Conservation (phyloP, 352 stramenopile species). For the Detonula confervacea region DNA sequence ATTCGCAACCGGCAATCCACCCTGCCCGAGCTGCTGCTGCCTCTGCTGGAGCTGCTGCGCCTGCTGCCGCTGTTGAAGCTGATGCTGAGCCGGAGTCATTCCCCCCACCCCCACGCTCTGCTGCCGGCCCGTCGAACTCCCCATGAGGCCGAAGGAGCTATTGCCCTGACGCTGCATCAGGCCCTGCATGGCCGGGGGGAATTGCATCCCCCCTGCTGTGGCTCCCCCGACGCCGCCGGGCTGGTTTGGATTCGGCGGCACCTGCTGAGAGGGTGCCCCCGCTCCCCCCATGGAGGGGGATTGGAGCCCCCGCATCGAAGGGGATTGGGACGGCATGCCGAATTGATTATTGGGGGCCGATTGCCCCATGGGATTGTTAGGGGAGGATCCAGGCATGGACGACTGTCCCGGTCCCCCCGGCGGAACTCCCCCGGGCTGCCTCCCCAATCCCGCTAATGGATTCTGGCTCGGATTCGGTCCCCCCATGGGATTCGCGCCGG, state of each 20-base stretch:
- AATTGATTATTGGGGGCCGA: not conserved
- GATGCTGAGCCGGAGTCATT: conserved; percentile 26
- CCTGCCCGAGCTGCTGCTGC: too few relatives aligned
- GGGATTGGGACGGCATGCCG: not conserved
- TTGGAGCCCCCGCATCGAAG: not conserved
- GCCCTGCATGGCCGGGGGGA: conserved; percentile 1
- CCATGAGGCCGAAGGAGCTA: not conserved
- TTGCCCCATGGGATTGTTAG: conserved; percentile 5
- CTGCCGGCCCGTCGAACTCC: not conserved
- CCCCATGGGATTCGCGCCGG: not conserved
- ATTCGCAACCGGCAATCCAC: too few relatives aligned
- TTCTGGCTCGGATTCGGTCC: too few relatives aligned
- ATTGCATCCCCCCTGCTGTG: not conserved
- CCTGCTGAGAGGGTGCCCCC: not conserved
- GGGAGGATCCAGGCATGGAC: not conserved
- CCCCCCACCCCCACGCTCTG: conserved; percentile 14
- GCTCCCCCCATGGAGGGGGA: conserved; percentile 1
- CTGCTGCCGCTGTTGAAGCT: conserved; percentile 24
- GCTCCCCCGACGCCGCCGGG: not conserved
- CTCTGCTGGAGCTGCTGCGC: conserved; percentile 15
- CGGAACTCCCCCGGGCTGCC: too few relatives aligned
- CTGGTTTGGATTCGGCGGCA: not conserved
- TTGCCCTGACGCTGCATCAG: conserved; percentile 7
- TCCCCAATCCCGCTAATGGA: not conserved
- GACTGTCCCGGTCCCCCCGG: not conserved